These are phyloP conservation scores for Clonostachys sp. DNA, from an alignment of 2,329 filamentous ascomycete species.

Conservation along the genomic window DNA sequence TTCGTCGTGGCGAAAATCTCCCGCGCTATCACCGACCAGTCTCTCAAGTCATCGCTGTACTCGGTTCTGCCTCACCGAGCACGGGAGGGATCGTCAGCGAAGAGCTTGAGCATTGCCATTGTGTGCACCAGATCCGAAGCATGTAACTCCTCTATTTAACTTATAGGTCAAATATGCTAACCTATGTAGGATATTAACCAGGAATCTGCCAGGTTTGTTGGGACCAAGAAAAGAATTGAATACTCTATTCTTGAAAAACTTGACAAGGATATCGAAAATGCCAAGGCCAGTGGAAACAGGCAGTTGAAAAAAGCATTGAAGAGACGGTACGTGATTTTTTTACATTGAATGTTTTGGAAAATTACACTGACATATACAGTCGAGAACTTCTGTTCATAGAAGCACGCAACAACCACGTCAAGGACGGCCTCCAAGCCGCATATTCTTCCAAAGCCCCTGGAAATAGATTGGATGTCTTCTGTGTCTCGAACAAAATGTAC, in stretches of 20 bases:
- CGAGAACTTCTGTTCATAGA: conserved; percentile 18
- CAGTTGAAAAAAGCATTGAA: conserved; percentile 12
- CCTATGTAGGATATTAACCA: conserved; percentile 18
- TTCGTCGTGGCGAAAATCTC: conserved; percentile 25
- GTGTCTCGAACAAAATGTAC: conserved; percentile 25
- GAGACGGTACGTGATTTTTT: background rate
- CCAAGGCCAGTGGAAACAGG: conserved; percentile 14
- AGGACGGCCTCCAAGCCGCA: conserved; percentile 12
- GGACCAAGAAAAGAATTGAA: conserved; percentile 12
- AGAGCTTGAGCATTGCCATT: conserved; percentile 17
- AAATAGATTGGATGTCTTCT: conserved; percentile 21
- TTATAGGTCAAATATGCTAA: too few relatives aligned
- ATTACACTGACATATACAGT: conserved; percentile 3
- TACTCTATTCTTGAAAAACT: conserved; percentile 10
- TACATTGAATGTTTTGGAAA: background rate
- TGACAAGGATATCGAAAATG: conserved; percentile 16
- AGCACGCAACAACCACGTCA: conserved; percentile 21
- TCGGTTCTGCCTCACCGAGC: conserved; percentile 18
- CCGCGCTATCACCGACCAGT: conserved; percentile 21
- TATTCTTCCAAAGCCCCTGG: conserved; percentile 15
- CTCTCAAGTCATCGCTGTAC: conserved; percentile 21
- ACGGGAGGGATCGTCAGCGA: conserved; percentile 9
- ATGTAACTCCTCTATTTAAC: background rate
- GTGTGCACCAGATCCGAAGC: conserved; percentile 25
- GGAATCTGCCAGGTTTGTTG: conserved; percentile 16